Evolutionary conservation across 306 rosid species (phyloP), one percentile per base, ranked within the genome.

Genomic region (Dryas alaskensis): DNA sequence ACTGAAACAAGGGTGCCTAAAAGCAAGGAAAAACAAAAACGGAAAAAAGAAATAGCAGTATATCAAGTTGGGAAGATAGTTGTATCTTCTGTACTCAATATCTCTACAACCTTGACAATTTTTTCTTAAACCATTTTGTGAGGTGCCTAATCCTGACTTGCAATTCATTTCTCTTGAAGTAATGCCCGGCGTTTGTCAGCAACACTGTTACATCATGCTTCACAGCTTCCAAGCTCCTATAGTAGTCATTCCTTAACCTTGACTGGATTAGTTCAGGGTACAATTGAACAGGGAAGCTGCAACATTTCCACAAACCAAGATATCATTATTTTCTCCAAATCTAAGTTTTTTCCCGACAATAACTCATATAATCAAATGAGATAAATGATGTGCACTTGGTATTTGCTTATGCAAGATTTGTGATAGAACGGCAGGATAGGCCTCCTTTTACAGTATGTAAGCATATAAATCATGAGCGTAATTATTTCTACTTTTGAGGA

Each of bases 121-220:
- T 91, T 77, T 79, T 84, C 81, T 77, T 80, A 68, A 89, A 77
- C 87, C 89, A 78, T 44, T 82, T 85, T 7, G 82, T 72, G 22
- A 81, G 39, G 73, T 84, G 73, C 73, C n/a, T 76, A 66, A 84
- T 73, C 82, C 73, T 86, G 74, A 72, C 62, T 72, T 48, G 66
- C 66, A 67, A 68, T 43, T 80, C 86, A 68, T 76, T 86, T 67
- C 73, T 79, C 50, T 51, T 48, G 59, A 69, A 58, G 89, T 59
- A 89, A 5, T 70, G 69, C 69, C 71, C 77, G 25, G 87, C 89
- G 65, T 89, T 89, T 22, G 81, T 74, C 55, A 89, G 60, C 91
- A 89, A 87, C 70, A 85, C 87, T 69, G 4, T 72, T 47, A 91
- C 84, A 79, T 92, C 98, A 78, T 86, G 89, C 86, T 84, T 85